Conservation (phyloP, 2,329 filamentous ascomycete genomes). For the Daldinia eschscholtzii region DNA sequence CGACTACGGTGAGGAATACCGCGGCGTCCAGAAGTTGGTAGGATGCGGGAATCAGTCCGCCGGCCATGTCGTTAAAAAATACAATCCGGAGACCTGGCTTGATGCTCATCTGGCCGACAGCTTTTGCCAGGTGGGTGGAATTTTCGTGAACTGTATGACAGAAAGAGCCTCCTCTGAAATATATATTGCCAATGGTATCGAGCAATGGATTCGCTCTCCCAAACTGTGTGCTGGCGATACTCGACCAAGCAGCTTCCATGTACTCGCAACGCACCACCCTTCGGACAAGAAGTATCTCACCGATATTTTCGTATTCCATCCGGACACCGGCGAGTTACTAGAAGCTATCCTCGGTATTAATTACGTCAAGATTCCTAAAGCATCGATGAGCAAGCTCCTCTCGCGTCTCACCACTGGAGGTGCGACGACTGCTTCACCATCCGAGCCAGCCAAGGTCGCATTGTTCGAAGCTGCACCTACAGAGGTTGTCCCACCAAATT, state of each 20-base stretch:
- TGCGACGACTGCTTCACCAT: constrained; percentile 21
- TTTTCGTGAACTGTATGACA: constrained; percentile 56
- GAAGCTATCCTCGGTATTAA: constrained; percentile 55
- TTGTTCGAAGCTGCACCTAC: constrained; percentile 34
- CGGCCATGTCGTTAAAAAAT: constrained; percentile 47
- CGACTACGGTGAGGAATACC: constrained; percentile 53
- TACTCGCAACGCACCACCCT: constrained; percentile 46
- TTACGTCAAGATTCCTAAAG: constrained; percentile 50
- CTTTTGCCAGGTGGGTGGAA: constrained; percentile 55
- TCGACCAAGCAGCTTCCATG: constrained; percentile 33
- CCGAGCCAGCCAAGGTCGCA: constrained; percentile 28
- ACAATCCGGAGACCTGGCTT: constrained; percentile 45
- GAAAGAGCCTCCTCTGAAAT: constrained; percentile 49
- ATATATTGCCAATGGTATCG: constrained; percentile 53
- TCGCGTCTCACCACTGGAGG: constrained; percentile 41
- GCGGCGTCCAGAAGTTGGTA: constrained; percentile 49
- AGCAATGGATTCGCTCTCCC: constrained; percentile 54
- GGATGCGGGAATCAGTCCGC: constrained; percentile 50
- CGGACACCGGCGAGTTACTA: constrained; percentile 46
- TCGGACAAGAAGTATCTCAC: constrained; percentile 47
- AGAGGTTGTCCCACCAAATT: constrained; percentile 28
- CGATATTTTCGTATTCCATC: constrained; percentile 56
- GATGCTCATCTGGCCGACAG: constrained; percentile 52
- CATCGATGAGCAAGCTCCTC: constrained; percentile 51
- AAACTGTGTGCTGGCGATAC: constrained; percentile 25